Conservation (phyloP, 805 yeast species). For the Candida ovalis region DNA sequence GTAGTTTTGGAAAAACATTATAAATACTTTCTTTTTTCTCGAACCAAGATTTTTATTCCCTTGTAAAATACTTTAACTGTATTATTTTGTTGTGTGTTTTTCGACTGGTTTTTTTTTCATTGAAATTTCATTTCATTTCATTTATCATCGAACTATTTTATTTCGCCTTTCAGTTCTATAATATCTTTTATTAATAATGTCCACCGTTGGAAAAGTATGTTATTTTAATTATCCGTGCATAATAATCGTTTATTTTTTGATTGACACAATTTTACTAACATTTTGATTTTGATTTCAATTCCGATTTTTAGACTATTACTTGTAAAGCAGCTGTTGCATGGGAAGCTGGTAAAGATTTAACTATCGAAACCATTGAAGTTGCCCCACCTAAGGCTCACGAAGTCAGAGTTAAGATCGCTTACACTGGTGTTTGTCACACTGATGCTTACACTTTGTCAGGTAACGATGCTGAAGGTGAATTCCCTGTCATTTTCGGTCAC, state of each 20-base stretch:
- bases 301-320: constrained; percentile 44
- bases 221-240: neutral
- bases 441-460: constrained; percentile 97
- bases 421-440: constrained; percentile 97
- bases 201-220: constrained; percentile 30
- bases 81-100: no score
- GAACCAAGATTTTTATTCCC: neutral
- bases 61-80: neutral
- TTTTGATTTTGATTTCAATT: neutral
- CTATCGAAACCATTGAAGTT: constrained; percentile 85
- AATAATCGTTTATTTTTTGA: neutral
- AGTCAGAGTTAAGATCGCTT: constrained; percentile 82
- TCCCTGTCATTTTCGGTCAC: constrained; percentile 92
- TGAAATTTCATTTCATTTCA: neutral
- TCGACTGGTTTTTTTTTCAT: no score
- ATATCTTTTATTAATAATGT: constrained; percentile 15
- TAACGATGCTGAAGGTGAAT: constrained; percentile 92
- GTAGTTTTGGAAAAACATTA: neutral
- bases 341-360: constrained; percentile 76
- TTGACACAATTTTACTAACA: neutral
- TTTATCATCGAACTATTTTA: neutral
- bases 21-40: constrained; percentile 1
- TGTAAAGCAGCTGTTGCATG: constrained; percentile 98
- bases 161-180: neutral
- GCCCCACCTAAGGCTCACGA: constrained; percentile 96